Base-by-base conservation (phyloP, 805 yeast genomes). In the Ogataea pilisensis region DNA sequence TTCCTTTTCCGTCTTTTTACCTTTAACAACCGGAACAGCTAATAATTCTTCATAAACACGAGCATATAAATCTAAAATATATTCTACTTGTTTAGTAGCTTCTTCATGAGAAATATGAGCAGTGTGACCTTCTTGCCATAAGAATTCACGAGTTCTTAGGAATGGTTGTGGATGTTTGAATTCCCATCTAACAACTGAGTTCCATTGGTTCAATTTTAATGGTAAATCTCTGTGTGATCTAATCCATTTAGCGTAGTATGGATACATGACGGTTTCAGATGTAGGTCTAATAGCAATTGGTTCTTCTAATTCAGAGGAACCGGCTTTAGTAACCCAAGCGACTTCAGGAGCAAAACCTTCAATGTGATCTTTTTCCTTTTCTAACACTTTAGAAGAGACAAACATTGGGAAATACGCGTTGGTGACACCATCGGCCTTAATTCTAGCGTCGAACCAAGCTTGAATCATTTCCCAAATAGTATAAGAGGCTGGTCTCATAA, bases 111-210 rank as follows among this genome's bases (percentile, higher is more conserved):
- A 85, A 60, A 95, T 76, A 65, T 87, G 96, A 41, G 96, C 99
- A 37, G 99, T 93, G 73, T 93, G 99, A 56, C 99, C 99, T 72
- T 93, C 99, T 72, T 93, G 99, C 99, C 99, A 93, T 66, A 93
- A 75, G 71, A 93, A 93, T 70, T 93, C 99, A 72, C 99, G 85
- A 12, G 99, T 95, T 78, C 99, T 85, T 63, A 93, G 72, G 69
- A 93, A 93, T 37, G 99, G 99, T 72, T 93, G 99, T 43, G 99
- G 99, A 68, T 93, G 98, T 75, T 93, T 93, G 73, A 93, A 93
- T 71, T 93, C 99, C 99, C 99, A 93, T 75, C 99, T 85, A 37
- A 93, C 99, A 34, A 93, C 99, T 16, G 97, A 90, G 73, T 95
- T 95, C 99, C 99, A 93, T 72, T 93, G 99, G 74, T 93, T 93